Percentiles rank a stretch among this genome's conserved stretches.
Evolutionary conservation across 2,329 filamentous ascomycete species (phyloP).

Genomic region (Fusarium equiseti): DNA sequence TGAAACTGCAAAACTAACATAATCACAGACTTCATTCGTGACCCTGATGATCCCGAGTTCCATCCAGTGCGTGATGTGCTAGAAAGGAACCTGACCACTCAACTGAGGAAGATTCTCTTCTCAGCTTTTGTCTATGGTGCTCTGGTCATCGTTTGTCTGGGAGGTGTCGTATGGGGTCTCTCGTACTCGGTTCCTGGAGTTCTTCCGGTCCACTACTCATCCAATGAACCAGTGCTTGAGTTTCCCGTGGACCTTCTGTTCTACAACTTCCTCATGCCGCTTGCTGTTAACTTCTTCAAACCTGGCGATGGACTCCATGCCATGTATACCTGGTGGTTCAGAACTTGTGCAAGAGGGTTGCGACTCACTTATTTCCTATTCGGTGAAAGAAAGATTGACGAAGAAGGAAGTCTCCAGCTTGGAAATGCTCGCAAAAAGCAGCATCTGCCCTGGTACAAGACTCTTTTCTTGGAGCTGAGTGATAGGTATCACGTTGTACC

Average conservation of each 20-base stretch:
- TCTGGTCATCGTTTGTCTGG: slow-evolving; percentile 90
- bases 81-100: slow-evolving; percentile 90
- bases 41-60: slow-evolving; percentile 98
- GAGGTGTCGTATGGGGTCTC: slow-evolving; percentile 95
- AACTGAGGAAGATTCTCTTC: slow-evolving; percentile 95
- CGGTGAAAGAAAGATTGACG: slow-evolving; percentile 81
- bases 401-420: slow-evolving; percentile 78
- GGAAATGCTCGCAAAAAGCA: slow-evolving; percentile 49
- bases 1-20: slow-evolving; percentile 21
- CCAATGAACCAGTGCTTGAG: slow-evolving; percentile 90
- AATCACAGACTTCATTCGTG: slow-evolving; percentile 86
- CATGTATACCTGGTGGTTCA: slow-evolving; percentile 98
- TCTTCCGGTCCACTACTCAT: slow-evolving; percentile 92
- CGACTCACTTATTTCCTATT: slow-evolving; percentile 94
- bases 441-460: slow-evolving; percentile 55
- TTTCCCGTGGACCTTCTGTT: slow-evolving; percentile 95
- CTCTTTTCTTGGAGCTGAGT: slow-evolving; percentile 61
- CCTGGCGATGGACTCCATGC: slow-evolving; percentile 85
- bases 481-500: slow-evolving; percentile 58
- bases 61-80: slow-evolving; percentile 97
- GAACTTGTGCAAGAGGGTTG: slow-evolving; percentile 81
- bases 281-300: slow-evolving; percentile 85
- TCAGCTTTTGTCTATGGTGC: slow-evolving; percentile 96
- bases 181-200: slow-evolving; percentile 75
- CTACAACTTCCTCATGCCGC: slow-evolving; percentile 95